These are phyloP conservation scores for Phytophthora pluvialis DNA, from an alignment of 352 stramenopile species.

Conservation along the genomic window DNA sequence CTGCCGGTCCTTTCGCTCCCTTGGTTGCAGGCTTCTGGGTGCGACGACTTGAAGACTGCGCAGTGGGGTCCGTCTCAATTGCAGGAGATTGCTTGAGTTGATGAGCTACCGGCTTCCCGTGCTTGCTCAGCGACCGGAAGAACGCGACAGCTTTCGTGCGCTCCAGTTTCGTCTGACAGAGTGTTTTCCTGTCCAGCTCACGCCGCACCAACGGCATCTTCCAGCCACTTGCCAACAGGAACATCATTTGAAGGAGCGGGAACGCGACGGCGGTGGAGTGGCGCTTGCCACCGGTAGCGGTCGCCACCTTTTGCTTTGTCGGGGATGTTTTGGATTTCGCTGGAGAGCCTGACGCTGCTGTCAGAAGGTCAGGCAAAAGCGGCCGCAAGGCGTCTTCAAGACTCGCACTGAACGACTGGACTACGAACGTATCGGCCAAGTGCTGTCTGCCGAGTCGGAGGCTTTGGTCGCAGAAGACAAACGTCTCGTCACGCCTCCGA, in stretches of 20 bases:
- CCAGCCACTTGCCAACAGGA: constrained; percentile 48
- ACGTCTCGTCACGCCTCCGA: constrained; percentile 39
- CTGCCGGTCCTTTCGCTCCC: constrained; percentile 14
- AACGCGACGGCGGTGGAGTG: constrained; percentile 26
- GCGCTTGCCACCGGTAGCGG: constrained; percentile 6
- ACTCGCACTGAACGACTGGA: constrained; percentile 35
- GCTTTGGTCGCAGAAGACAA: constrained; percentile 45
- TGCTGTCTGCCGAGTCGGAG: constrained; percentile 51
- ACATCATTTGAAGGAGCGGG: constrained; percentile 54
- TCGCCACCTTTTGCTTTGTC: constrained; percentile 18
- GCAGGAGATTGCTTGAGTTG: constrained; percentile 6
- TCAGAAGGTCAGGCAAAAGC: constrained; percentile 9
- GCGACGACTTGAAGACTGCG: constrained; percentile 18
- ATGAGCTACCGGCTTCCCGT: constrained; percentile 16
- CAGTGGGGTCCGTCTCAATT: background rate
- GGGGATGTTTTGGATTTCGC: constrained; percentile 16
- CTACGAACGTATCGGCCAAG: constrained; percentile 42
- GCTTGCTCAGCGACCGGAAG: constrained; percentile 53
- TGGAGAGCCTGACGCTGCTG: constrained; percentile 12
- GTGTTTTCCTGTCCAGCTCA: constrained; percentile 42
- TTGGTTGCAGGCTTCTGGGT: constrained; percentile 25
- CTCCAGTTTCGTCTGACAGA: constrained; percentile 56
- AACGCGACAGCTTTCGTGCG: constrained; percentile 56
- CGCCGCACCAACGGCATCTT: constrained; percentile 45
- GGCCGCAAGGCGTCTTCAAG: constrained; percentile 31